These are phyloP conservation scores for Cyclotella cryptica DNA, from an alignment of 108 stramenopile genomes.

Conservation along the genomic window DNA sequence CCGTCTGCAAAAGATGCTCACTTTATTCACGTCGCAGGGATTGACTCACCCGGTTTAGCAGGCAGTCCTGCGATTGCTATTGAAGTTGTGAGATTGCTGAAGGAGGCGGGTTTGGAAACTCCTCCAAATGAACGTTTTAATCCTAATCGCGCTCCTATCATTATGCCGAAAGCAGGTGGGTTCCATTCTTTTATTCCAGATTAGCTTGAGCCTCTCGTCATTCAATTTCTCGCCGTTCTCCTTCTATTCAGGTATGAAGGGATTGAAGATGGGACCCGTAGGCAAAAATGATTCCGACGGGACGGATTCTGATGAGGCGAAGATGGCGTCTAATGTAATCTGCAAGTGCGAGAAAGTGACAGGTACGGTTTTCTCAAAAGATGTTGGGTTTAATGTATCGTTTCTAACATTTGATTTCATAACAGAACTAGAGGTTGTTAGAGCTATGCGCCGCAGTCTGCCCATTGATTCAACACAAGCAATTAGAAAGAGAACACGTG, in stretches of 20 bases:
- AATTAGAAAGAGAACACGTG: slow-evolving; percentile 77
- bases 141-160: slow-evolving; percentile 81
- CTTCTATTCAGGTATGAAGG: slow-evolving; percentile 41
- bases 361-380: slow-evolving; percentile 2
- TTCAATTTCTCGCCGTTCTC: not conserved
- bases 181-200: not conserved
- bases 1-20: slow-evolving; percentile 56
- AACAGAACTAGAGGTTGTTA: slow-evolving; percentile 71
- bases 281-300: slow-evolving; percentile 75
- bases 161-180: slow-evolving; percentile 70
- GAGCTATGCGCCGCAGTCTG: slow-evolving; percentile 70
- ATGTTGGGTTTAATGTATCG: not conserved
- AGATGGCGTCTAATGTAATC: slow-evolving; percentile 74
- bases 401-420: not conserved
- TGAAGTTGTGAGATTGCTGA: slow-evolving; percentile 69
- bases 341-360: slow-evolving; percentile 88
- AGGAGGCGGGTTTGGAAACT: slow-evolving; percentile 60
- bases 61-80: slow-evolving; percentile 84
- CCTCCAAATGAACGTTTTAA: slow-evolving; percentile 66
- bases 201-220: not conserved
- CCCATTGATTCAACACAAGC: slow-evolving; percentile 82
- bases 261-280: slow-evolving; percentile 71
- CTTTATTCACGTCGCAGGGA: slow-evolving; percentile 84
- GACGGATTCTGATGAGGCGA: slow-evolving; percentile 51
- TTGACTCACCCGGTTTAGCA: slow-evolving; percentile 81